Percentiles rank a stretch among this genome's conserved stretches.
These are phyloP conservation scores for Leavenworthia alabamica DNA, from an alignment of 345 rosid species.

Conservation along the genomic window DNA sequence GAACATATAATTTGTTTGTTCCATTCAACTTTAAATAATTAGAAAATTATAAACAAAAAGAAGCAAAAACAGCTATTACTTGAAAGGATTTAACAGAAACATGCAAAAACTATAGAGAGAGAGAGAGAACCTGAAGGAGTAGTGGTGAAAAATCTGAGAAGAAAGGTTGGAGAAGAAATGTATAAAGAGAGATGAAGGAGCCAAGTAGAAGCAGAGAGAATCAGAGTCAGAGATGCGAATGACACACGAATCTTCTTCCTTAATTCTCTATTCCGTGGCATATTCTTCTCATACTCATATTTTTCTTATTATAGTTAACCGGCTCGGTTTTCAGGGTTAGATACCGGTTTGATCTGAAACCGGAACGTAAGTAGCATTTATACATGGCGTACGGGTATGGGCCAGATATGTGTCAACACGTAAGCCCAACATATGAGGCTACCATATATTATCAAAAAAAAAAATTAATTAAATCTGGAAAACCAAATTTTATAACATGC, in stretches of 20 bases:
- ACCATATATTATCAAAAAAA: background rate
- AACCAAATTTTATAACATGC: too few species aligned
- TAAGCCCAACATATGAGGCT: background rate
- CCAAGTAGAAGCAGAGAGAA: conserved; percentile 8
- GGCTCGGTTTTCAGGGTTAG: background rate
- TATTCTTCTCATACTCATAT: conserved; percentile 25
- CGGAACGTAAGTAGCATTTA: background rate
- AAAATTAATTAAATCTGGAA: too few species aligned
- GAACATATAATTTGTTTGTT: background rate
- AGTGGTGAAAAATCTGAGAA: conserved; percentile 6
- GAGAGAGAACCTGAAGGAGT: conserved; percentile 24
- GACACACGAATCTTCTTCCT: conserved; percentile 29
- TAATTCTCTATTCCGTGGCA: conserved; percentile 16
- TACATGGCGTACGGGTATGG: background rate
- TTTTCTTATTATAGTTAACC: background rate
- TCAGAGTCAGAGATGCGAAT: conserved; percentile 32
- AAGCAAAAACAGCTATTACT: background rate
- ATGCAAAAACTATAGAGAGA: background rate
- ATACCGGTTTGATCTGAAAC: background rate
- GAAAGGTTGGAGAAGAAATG: background rate
- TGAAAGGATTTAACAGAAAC: background rate
- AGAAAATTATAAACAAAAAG: background rate
- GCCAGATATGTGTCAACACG: background rate
- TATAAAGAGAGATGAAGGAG: conserved; percentile 8
- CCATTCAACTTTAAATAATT: background rate